phyloP scores from a whole-genome alignment of 768 basidiomycete genomes.

The Cystobasidium onofrii region DNA sequence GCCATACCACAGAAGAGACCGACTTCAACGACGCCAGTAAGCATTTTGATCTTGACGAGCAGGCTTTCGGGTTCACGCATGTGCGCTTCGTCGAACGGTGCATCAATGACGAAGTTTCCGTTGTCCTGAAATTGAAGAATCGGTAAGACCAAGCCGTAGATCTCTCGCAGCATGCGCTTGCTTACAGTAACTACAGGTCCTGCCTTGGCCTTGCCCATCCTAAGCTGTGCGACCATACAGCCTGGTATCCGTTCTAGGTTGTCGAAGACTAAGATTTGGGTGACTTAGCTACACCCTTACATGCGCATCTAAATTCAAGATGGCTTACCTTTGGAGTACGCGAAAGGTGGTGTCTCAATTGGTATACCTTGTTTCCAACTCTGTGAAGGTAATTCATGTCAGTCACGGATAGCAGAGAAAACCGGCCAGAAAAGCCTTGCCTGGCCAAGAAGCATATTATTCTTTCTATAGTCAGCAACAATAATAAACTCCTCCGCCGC shows the following conservation, averaged over 20 bases:
- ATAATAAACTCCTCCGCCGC: constrained; percentile 85
- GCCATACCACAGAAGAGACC: constrained; percentile 89
- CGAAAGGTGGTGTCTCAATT: constrained; percentile 92
- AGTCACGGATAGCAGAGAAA: neutral
- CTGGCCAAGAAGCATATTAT: constrained; percentile 46
- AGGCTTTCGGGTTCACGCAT: constrained; percentile 6
- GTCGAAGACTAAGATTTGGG: constrained; percentile 53
- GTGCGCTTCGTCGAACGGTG: constrained; percentile 62
- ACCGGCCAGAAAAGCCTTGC: constrained; percentile 47
- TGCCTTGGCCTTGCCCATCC: constrained; percentile 81
- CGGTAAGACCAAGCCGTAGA: neutral
- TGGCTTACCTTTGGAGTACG: constrained; percentile 60
- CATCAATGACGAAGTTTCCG: constrained; percentile 90
- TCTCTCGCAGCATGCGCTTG: neutral
- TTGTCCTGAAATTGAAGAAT: constrained; percentile 48
- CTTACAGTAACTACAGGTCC: constrained; percentile 85
- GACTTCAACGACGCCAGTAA: constrained; percentile 95
- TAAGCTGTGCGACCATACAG: constrained; percentile 56
- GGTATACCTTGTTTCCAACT: constrained; percentile 79
- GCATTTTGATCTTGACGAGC: constrained; percentile 48
- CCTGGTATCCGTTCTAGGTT: constrained; percentile 45
- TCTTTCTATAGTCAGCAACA: constrained; percentile 93
- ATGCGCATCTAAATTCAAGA: too few species aligned
- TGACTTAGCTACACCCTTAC: too few species aligned
- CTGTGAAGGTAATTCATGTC: neutral